Percentiles rank a stretch among this genome's conserved stretches.
Conservation (phyloP, 805 yeast species). For the Hermanozyma aechmeae region DNA sequence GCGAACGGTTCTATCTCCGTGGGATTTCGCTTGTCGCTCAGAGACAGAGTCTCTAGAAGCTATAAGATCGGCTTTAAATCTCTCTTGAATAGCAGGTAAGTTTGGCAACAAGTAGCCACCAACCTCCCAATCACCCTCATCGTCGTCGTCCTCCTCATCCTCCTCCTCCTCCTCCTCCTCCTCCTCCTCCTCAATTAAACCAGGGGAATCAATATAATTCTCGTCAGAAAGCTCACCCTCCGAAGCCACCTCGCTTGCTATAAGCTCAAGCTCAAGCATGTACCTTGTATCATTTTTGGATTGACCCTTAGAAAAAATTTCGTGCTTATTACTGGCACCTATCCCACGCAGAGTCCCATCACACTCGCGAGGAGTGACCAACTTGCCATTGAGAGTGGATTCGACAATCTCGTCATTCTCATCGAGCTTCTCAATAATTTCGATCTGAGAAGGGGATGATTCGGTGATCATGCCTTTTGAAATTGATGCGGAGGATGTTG, state of each 20-base stretch:
- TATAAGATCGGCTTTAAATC: too few species aligned
- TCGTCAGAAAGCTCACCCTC: too few species aligned
- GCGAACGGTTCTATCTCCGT: too few species aligned
- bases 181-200: conserved; percentile 28
- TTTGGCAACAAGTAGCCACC: too few species aligned
- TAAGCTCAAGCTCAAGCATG: not conserved
- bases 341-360: conserved; percentile 1
- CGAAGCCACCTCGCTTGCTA: conserved; percentile 1
- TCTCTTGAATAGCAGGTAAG: too few species aligned
- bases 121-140: conserved; percentile 16
- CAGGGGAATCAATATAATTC: conserved; percentile 11
- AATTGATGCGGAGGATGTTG: too few species aligned
- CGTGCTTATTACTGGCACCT: not conserved
- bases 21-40: too few species aligned
- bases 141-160: conserved; percentile 30
- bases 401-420: too few species aligned
- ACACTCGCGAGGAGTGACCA: not conserved
- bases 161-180: conserved; percentile 11
- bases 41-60: too few species aligned
- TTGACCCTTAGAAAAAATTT: not conserved
- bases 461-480: too few species aligned
- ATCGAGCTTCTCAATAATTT: too few species aligned
- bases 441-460: too few species aligned
- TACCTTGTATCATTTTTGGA: not conserved
- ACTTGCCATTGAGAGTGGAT: not conserved